Conservation (phyloP, 352 stramenopile genomes). For the Globisporangium spinosum region DNA sequence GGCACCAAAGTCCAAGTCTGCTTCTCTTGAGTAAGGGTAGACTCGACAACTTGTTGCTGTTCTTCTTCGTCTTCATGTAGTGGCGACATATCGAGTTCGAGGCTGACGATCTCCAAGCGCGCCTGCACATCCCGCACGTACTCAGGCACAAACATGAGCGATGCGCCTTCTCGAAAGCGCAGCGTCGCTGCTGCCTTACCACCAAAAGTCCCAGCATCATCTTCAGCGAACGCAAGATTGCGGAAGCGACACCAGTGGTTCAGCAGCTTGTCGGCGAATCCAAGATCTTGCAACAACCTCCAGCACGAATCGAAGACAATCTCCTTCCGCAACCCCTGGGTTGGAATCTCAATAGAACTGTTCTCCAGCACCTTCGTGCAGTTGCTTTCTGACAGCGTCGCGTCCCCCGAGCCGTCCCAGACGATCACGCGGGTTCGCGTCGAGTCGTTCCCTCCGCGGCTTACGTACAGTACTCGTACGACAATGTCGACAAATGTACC, state of each 20-base stretch:
- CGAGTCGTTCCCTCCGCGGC: constrained; percentile 18
- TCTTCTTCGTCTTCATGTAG: not conserved
- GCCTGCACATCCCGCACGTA: constrained; percentile 41
- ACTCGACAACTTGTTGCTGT: not conserved
- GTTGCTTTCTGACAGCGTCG: constrained; percentile 13
- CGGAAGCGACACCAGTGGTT: constrained; percentile 68
- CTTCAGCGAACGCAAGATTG: constrained; percentile 52
- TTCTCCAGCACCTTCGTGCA: constrained; percentile 23
- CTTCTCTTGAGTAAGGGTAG: not conserved
- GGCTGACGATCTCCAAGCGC: constrained; percentile 18
- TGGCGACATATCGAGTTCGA: not conserved
- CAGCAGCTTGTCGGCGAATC: constrained; percentile 37
- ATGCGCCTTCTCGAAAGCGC: constrained; percentile 69
- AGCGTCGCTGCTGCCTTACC: constrained; percentile 21
- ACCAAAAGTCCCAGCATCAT: constrained; percentile 11
- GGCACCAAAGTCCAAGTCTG: constrained; percentile 38
- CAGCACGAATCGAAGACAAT: constrained; percentile 70
- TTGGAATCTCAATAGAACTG: constrained; percentile 21
- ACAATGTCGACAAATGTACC: constrained; percentile 62
- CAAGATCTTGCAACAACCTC: constrained; percentile 49
- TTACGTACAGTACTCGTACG: constrained; percentile 48
- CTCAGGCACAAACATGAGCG: constrained; percentile 55
- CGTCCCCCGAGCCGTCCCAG: constrained; percentile 63
- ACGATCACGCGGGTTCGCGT: constrained; percentile 42
- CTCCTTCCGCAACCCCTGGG: constrained; percentile 47